phyloP scores from a whole-genome alignment of 2,329 filamentous ascomycete species.

The Cladosporium sp. region DNA sequence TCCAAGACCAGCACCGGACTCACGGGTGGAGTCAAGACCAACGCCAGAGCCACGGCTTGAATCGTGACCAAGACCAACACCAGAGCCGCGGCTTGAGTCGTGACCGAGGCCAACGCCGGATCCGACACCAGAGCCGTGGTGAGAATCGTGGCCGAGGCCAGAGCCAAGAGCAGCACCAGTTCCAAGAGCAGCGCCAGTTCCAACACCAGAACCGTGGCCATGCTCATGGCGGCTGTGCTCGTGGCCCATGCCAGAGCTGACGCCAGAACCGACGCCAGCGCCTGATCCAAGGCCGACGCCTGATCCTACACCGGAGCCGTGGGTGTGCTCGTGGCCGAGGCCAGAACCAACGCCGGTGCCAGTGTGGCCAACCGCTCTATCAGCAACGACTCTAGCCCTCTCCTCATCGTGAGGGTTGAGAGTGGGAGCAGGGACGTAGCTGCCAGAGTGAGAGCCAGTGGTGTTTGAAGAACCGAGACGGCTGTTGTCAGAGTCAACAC shows the following conservation, averaged over 20 bases:
- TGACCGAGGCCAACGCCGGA: background rate
- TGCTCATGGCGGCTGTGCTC: background rate
- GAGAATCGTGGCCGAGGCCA: conserved; percentile 7
- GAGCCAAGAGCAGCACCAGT: background rate
- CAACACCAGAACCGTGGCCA: background rate
- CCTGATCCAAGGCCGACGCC: conserved; percentile 8
- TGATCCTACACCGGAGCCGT: background rate
- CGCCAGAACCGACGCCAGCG: background rate
- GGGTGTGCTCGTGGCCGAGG: background rate
- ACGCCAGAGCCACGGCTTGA: background rate
- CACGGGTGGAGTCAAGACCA: background rate
- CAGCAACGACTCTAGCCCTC: conserved; percentile 13
- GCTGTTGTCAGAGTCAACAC: background rate
- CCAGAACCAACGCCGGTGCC: background rate
- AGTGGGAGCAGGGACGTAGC: conserved; percentile 2
- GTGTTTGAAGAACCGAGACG: background rate
- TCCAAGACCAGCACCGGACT: background rate
- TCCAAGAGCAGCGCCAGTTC: background rate
- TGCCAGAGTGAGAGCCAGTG: background rate
- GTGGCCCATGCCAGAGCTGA: background rate
- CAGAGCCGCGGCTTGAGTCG: background rate
- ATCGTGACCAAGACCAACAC: background rate
- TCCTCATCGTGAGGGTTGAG: conserved; percentile 17
- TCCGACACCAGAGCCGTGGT: conserved; percentile 6
- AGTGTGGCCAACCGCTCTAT: background rate